Percentiles rank a stretch among this genome's conserved stretches.
These are phyloP conservation scores for Excoecaria agallocha DNA, from an alignment of 345 rosid species.

Conservation along the genomic window DNA sequence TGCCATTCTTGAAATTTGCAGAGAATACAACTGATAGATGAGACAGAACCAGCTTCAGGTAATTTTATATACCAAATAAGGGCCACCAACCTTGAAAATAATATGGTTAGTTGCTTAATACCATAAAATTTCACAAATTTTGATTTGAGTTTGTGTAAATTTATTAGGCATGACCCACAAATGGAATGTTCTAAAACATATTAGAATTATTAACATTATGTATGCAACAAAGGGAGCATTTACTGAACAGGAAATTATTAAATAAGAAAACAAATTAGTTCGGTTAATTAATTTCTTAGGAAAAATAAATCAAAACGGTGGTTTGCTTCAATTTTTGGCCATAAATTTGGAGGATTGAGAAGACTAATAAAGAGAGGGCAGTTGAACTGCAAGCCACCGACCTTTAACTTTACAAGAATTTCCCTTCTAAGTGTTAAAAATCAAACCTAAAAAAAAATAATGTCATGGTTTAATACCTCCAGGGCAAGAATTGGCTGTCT, in stretches of 20 bases:
- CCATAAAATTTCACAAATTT: conserved; percentile 7
- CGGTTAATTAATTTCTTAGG: conserved; percentile 26
- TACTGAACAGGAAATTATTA: background rate
- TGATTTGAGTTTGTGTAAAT: background rate
- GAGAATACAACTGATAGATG: conserved; percentile 15
- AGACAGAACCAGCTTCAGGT: conserved; percentile 14
- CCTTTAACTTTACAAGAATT: conserved; percentile 22
- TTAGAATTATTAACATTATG: background rate
- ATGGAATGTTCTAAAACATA: conserved; percentile 7
- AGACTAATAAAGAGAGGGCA: conserved; percentile 36
- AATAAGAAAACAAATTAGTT: conserved; percentile 6
- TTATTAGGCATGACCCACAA: conserved; percentile 10
- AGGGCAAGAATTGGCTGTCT: conserved; percentile 19
- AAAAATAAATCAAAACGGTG: conserved; percentile 8
- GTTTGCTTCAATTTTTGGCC: conserved; percentile 9
- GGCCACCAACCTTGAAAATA: conserved; percentile 11
- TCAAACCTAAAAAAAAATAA: conserved; percentile 38
- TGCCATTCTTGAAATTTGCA: conserved; percentile 46
- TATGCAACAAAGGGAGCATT: background rate
- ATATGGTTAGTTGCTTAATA: conserved; percentile 10
- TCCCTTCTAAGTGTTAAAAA: conserved; percentile 1
- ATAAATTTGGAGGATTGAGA: conserved; percentile 21
- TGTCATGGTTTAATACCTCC: background rate
- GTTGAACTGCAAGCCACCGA: conserved; percentile 71
- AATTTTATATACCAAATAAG: conserved; percentile 23